Conservation (phyloP, 2,329 filamentous ascomycete genomes). For the Helotiales sp. region DNA sequence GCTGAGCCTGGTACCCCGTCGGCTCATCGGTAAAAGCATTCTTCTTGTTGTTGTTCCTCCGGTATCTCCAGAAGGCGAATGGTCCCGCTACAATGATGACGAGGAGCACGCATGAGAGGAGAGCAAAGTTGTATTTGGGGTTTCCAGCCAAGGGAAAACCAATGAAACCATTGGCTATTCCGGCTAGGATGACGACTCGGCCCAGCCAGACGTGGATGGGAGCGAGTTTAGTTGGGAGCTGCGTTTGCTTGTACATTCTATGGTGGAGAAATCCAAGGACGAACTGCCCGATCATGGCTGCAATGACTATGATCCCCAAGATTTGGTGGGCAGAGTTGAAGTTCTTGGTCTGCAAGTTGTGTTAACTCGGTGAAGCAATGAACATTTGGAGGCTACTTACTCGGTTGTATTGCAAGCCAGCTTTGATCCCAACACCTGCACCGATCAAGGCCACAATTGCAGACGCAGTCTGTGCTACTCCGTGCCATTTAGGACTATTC, state of each 20-base stretch:
- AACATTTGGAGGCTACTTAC: constrained; percentile 49
- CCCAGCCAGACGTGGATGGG: constrained; percentile 63
- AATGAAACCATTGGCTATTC: constrained; percentile 61
- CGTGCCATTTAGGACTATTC: constrained; percentile 59
- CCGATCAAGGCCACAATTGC: constrained; percentile 55
- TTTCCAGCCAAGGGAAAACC: constrained; percentile 63
- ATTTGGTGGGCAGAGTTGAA: constrained; percentile 63
- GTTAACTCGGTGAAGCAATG: constrained; percentile 4
- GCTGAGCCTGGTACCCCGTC: constrained; percentile 26
- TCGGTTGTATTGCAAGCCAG: constrained; percentile 56
- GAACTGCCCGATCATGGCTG: constrained; percentile 58
- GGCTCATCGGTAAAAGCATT: constrained; percentile 1
- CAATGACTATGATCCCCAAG: constrained; percentile 59
- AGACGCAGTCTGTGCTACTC: constrained; percentile 56
- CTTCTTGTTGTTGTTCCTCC: constrained; percentile 16
- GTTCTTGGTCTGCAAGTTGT: constrained; percentile 51
- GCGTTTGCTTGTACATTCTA: constrained; percentile 55
- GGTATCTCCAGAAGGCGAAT: constrained; percentile 30
- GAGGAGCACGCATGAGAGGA: constrained; percentile 53
- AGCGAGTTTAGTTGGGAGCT: constrained; percentile 55
- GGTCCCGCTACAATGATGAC: constrained; percentile 48
- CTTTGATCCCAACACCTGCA: constrained; percentile 56
- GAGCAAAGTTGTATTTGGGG: constrained; percentile 51
- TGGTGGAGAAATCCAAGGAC: constrained; percentile 62
- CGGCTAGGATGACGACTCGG: constrained; percentile 57